These are phyloP conservation scores for Pichia thaimueangensis DNA, from an alignment of 805 yeast species.

Conservation along the genomic window DNA sequence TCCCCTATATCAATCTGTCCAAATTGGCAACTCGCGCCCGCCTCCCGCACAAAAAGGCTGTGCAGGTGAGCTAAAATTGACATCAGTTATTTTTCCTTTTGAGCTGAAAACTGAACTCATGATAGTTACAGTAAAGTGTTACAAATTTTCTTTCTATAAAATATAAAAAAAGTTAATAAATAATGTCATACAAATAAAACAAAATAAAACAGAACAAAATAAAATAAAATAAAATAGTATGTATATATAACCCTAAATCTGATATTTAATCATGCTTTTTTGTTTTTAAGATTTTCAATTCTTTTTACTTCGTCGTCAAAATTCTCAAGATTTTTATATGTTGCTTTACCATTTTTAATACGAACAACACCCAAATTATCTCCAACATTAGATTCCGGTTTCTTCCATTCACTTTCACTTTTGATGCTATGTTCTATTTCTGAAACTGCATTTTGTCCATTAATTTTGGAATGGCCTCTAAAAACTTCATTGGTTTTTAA, in stretches of 20 bases:
- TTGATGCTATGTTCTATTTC: constrained; percentile 22
- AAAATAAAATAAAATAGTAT: background rate
- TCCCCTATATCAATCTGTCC: no score
- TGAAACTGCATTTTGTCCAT: constrained; percentile 7
- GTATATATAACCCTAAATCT: background rate
- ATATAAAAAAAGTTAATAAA: no score
- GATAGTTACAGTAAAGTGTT: no score
- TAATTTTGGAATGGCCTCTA: background rate
- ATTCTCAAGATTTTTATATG: constrained; percentile 38
- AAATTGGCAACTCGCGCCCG: no score
- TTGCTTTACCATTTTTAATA: constrained; percentile 36
- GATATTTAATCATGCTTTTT: background rate
- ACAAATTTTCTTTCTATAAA: no score
- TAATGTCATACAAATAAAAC: no score
- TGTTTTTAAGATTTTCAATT: constrained; percentile 21
- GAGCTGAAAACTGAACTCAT: no score
- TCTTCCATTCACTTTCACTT: constrained; percentile 14
- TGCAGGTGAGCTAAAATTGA: no score
- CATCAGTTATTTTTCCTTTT: no score
- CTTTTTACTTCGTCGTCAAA: constrained; percentile 33
- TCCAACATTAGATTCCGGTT: constrained; percentile 25
- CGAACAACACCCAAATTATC: constrained; percentile 46
- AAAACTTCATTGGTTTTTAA: constrained; percentile 6
- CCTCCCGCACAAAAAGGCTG: no score
- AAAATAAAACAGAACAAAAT: no score